A percentile compares a stretch with the other conserved stretches of the same genome.
phyloP scores from a whole-genome alignment of 2,329 filamentous ascomycete species.

The Exophiala bonariae region DNA sequence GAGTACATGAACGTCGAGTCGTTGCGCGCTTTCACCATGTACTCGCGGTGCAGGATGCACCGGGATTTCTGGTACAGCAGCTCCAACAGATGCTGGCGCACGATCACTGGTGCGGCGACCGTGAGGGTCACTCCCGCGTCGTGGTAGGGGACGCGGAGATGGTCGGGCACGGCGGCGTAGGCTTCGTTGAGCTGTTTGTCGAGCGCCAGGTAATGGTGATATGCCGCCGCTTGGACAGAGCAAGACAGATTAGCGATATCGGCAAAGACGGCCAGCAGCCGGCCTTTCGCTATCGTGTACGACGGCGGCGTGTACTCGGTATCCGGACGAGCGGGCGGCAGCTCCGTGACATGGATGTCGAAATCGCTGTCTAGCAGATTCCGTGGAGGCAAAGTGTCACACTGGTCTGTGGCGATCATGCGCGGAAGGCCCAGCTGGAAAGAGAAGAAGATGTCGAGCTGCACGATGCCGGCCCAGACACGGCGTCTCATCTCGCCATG shows the following conservation, averaged over 20 bases:
- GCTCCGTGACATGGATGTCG: slow-evolving; percentile 28
- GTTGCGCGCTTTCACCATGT: slow-evolving; percentile 38
- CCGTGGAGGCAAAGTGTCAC: slow-evolving; percentile 56
- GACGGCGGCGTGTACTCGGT: neutral
- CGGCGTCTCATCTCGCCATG: slow-evolving; percentile 54
- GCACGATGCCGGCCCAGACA: slow-evolving; percentile 41
- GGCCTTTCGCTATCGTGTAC: slow-evolving; percentile 1
- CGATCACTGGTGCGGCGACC: neutral
- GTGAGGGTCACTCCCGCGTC: neutral
- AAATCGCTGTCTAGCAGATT: slow-evolving; percentile 64
- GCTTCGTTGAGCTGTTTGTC: neutral
- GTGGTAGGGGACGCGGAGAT: neutral
- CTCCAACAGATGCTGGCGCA: slow-evolving; percentile 43
- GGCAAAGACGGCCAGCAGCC: neutral
- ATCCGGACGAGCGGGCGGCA: neutral
- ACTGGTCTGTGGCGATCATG: slow-evolving; percentile 60
- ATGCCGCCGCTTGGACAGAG: neutral
- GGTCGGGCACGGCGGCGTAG: neutral
- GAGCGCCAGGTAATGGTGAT: neutral
- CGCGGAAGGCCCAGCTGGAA: slow-evolving; percentile 65
- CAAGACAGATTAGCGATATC: neutral
- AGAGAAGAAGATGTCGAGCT: slow-evolving; percentile 60
- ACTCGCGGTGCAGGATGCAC: slow-evolving; percentile 53
- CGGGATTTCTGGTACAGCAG: slow-evolving; percentile 51
- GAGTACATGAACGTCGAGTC: slow-evolving; percentile 41